phyloP scores from a whole-genome alignment of 2,329 filamentous ascomycete genomes.

The Blastomyces silverae region DNA sequence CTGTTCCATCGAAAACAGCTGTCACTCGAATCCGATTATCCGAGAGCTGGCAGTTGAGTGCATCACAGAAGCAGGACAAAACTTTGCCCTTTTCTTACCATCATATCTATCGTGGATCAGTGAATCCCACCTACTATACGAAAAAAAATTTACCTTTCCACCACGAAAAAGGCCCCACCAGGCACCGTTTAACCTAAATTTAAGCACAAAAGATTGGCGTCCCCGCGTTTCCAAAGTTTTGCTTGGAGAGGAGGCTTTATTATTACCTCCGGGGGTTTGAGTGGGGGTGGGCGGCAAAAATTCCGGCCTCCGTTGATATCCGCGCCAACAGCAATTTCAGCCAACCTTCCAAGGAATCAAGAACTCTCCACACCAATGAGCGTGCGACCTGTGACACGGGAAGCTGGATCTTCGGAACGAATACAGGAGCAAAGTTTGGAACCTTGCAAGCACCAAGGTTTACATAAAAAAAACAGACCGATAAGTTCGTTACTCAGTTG shows the following conservation, averaged over 20 bases:
- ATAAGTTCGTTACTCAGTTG: no score
- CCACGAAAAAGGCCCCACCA: no score
- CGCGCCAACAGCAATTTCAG: not conserved
- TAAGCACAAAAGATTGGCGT: not conserved
- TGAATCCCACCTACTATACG: no score
- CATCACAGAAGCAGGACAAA: not conserved
- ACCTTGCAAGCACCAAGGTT: no score
- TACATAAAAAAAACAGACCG: not conserved
- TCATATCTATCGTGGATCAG: not conserved
- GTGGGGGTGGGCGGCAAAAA: constrained; percentile 12
- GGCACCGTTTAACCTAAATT: not conserved
- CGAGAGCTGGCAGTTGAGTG: not conserved
- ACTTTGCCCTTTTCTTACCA: not conserved
- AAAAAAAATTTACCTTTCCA: no score
- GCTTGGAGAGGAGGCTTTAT: no score
- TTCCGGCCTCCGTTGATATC: constrained; percentile 16
- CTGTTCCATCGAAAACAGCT: not conserved
- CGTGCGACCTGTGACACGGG: not conserved
- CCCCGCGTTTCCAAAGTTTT: no score
- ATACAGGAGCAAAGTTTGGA: no score
- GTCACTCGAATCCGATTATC: not conserved
- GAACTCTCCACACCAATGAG: constrained; percentile 1
- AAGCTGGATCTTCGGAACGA: no score
- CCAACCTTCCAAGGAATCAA: not conserved
- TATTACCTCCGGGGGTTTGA: not conserved